These are phyloP conservation scores for Pseudopyricularia javanii DNA, from an alignment of 2,329 filamentous ascomycete species.

Conservation along the genomic window DNA sequence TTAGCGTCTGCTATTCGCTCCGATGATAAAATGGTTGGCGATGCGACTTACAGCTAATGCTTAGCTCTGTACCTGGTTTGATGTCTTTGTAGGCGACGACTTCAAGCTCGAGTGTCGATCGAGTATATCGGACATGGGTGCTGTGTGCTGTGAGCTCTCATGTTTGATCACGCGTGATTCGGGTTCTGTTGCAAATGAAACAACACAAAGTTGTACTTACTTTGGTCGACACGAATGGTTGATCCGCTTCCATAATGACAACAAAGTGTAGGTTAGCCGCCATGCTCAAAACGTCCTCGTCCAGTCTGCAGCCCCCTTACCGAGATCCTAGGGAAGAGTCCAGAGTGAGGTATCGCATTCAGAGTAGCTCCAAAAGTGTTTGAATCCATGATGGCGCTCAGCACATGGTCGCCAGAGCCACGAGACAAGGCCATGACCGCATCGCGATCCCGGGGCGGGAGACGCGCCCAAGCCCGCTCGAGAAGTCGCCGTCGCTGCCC, in stretches of 20 bases:
- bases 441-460: conserved; percentile 4
- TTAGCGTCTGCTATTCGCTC: neutral
- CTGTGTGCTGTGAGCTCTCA: conserved; percentile 2
- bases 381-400: conserved; percentile 1
- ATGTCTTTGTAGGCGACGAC: conserved; percentile 11
- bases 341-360: neutral
- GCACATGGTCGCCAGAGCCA: conserved; percentile 1
- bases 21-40: neutral
- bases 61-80: conserved; percentile 9
- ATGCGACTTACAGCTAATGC: conserved; percentile 10
- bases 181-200: neutral
- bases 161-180: neutral
- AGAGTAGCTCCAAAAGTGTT: neutral
- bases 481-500: conserved; percentile 4
- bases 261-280: neutral
- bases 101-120: conserved; percentile 10
- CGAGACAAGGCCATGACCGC: neutral
- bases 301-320: neutral
- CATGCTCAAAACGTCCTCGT: neutral
- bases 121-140: conserved; percentile 10
- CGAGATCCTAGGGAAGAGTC: neutral
- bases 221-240: conserved; percentile 14
- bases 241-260: conserved; percentile 5
- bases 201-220: conserved; percentile 4
- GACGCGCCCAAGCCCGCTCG: conserved; percentile 5